A percentile compares a stretch with the other conserved stretches of the same genome.
phyloP scores from a whole-genome alignment of 306 rosid species.

The Vachellia pachyceras region DNA sequence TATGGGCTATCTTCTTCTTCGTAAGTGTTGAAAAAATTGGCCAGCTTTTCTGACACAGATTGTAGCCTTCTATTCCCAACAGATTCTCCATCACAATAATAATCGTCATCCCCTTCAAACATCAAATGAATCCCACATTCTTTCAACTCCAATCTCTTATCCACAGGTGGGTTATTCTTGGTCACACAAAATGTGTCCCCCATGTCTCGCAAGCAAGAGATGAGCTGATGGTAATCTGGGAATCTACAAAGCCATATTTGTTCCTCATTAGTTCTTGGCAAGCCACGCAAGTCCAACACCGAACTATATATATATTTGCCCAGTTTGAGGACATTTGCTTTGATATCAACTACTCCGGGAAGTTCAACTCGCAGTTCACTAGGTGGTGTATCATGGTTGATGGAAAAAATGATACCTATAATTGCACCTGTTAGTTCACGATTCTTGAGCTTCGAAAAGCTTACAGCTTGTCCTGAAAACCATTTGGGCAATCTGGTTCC shows the following conservation, averaged over 20 bases:
- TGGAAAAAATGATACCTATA: constrained; percentile 55
- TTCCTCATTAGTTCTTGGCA: constrained; percentile 54
- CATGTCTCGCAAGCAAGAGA: constrained; percentile 36
- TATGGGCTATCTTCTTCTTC: constrained; percentile 30
- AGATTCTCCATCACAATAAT: constrained; percentile 59
- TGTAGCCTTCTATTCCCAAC: constrained; percentile 39
- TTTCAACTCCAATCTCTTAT: constrained; percentile 55
- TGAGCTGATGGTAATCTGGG: constrained; percentile 38
- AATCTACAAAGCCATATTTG: constrained; percentile 61
- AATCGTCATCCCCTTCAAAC: constrained; percentile 65
- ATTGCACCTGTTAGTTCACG: constrained; percentile 48
- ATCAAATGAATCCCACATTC: constrained; percentile 51
- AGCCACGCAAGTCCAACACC: constrained; percentile 41
- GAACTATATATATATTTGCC: constrained; percentile 39
- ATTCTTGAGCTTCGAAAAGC: constrained; percentile 50
- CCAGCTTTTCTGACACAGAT: constrained; percentile 62
- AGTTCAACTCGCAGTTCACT: constrained; percentile 14
- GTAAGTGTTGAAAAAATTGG: constrained; percentile 43
- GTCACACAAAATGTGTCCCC: constrained; percentile 51
- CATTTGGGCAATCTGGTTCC: constrained; percentile 66
- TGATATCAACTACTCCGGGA: constrained; percentile 47
- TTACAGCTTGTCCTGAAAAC: constrained; percentile 52
- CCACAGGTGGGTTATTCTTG: constrained; percentile 41
- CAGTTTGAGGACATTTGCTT: constrained; percentile 49
- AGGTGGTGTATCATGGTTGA: constrained; percentile 41